Conservation (phyloP, 2,329 filamentous ascomycete genomes). For the Nectriaceae sp. region DNA sequence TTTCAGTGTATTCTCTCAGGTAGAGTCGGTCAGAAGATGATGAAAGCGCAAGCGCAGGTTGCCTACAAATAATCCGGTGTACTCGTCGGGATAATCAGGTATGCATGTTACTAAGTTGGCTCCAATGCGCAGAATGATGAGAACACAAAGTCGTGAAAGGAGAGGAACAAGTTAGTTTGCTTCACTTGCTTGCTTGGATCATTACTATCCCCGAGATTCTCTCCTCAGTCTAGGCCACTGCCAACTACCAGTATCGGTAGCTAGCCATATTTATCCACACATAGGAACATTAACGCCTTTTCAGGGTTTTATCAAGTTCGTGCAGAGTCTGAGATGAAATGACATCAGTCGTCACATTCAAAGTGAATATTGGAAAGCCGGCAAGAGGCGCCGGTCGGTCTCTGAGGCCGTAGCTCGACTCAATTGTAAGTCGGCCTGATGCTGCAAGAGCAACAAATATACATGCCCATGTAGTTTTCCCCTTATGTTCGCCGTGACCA, state of each 20-base stretch:
- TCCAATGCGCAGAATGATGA: too few species aligned
- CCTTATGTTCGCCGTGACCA: conserved; percentile 44
- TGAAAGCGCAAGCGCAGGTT: too few species aligned
- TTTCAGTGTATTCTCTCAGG: too few species aligned
- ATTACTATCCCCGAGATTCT: too few species aligned
- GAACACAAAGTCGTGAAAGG: too few species aligned
- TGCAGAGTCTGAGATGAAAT: conserved; percentile 8
- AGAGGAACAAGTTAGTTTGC: too few species aligned
- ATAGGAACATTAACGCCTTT: background rate
- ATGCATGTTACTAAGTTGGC: too few species aligned
- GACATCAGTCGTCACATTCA: conserved; percentile 41
- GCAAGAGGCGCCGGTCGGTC: conserved; percentile 68
- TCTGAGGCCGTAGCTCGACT: conserved; percentile 71
- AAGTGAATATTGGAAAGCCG: conserved; percentile 55
- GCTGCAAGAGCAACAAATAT: conserved; percentile 46
- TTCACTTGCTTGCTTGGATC: too few species aligned
- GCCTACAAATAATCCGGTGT: too few species aligned
- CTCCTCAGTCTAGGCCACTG: too few species aligned
- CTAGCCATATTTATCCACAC: background rate
- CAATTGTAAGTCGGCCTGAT: conserved; percentile 54
- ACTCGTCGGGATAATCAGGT: too few species aligned
- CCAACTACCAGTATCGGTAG: background rate
- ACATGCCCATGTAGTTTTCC: conserved; percentile 41
- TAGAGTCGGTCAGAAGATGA: too few species aligned
- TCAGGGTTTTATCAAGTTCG: background rate